Evolutionary conservation across 495 filamentous ascomycete species (phyloP).

Genomic region (Annulohypoxylon maeteangense): DNA sequence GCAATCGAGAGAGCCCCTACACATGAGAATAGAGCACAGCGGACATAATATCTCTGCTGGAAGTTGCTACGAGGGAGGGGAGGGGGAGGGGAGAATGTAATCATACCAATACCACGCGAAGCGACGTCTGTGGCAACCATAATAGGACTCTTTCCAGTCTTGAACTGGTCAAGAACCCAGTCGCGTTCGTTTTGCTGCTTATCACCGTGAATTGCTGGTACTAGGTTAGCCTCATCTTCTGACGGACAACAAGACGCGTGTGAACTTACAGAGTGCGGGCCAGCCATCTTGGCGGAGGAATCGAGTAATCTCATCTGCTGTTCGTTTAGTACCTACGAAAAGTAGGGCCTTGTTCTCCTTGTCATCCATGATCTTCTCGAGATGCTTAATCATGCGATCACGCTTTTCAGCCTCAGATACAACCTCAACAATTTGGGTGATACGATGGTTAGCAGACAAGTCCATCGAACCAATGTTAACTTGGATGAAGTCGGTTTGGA

Average conservation of each 20-base stretch:
- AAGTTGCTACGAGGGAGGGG: constrained; percentile 63
- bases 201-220: constrained; percentile 93
- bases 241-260: neutral
- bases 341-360: constrained; percentile 92
- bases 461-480: constrained; percentile 99
- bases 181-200: constrained; percentile 99
- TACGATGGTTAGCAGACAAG: constrained; percentile 96
- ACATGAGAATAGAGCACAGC: constrained; percentile 91
- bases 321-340: constrained; percentile 98
- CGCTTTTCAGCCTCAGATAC: constrained; percentile 97
- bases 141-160: constrained; percentile 93
- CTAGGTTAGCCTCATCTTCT: constrained; percentile 56
- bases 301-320: constrained; percentile 97
- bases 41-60: constrained; percentile 76
- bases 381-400: constrained; percentile 95
- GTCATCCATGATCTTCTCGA: constrained; percentile 98
- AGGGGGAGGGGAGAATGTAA: constrained; percentile 63
- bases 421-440: constrained; percentile 96
- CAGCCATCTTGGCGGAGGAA: constrained; percentile 99
- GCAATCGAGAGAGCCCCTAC: constrained; percentile 77
- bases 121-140: constrained; percentile 99
- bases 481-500: constrained; percentile 96
- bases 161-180: constrained; percentile 99
- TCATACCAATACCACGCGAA: constrained; percentile 99
- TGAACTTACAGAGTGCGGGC: constrained; percentile 90